Conservation (phyloP, 2,329 filamentous ascomycete genomes). For the Diaporthe citrichinensis region DNA sequence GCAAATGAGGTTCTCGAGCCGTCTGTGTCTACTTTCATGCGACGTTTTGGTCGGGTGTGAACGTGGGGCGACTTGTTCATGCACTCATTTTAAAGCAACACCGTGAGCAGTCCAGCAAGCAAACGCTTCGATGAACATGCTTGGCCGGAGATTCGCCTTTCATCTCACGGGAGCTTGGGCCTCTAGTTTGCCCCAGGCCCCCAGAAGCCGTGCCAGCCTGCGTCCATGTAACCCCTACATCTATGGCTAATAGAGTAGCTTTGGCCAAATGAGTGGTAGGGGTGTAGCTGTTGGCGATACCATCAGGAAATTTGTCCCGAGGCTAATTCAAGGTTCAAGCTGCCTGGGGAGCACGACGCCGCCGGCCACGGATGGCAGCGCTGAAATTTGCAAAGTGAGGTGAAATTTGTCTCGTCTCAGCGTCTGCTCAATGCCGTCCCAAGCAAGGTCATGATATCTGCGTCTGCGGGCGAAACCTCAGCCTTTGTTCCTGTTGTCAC, state of each 20-base stretch:
- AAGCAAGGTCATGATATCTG: not conserved
- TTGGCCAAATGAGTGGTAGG: slow-evolving; percentile 25
- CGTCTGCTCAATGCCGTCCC: not conserved
- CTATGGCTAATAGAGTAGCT: slow-evolving; percentile 24
- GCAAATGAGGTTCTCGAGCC: slow-evolving; percentile 30
- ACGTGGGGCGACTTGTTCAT: slow-evolving; percentile 36
- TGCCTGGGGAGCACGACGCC: slow-evolving; percentile 1
- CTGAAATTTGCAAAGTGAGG: slow-evolving; percentile 4
- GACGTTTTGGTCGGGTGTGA: slow-evolving; percentile 27
- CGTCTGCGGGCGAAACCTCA: slow-evolving; percentile 23
- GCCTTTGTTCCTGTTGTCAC: slow-evolving; percentile 11
- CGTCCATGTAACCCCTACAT: slow-evolving; percentile 21
- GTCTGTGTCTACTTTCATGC: slow-evolving; percentile 27
- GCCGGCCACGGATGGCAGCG: slow-evolving; percentile 15
- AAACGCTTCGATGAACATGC: slow-evolving; percentile 28
- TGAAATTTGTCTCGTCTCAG: slow-evolving; percentile 38
- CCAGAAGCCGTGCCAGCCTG: slow-evolving; percentile 1
- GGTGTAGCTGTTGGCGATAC: slow-evolving; percentile 19
- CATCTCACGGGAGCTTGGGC: slow-evolving; percentile 34
- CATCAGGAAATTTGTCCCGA: slow-evolving; percentile 26
- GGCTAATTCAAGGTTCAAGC: not conserved
- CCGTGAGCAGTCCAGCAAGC: slow-evolving; percentile 16
- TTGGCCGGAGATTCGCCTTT: slow-evolving; percentile 25
- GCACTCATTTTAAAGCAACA: slow-evolving; percentile 27
- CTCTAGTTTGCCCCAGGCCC: slow-evolving; percentile 23